Percentiles rank a stretch among this genome's conserved stretches.
Evolutionary conservation across 1,139 yeast genomes (phyloP).

Genomic region (Zygoascus meyerae): DNA sequence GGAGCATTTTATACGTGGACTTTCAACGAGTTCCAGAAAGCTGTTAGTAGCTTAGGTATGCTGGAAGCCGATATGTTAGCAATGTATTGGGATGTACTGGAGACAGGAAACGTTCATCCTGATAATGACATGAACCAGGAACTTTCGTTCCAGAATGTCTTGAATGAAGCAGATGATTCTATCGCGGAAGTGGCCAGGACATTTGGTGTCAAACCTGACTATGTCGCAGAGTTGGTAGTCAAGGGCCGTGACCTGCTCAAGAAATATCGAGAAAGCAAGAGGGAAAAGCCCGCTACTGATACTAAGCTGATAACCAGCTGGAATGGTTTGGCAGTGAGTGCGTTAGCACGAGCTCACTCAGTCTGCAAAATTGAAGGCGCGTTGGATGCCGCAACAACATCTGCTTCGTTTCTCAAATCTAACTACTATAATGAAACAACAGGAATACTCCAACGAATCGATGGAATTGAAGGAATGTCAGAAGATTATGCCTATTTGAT

Average conservation of each 20-base stretch:
- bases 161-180: conserved; percentile 20
- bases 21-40: conserved; percentile 31
- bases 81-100: conserved; percentile 34
- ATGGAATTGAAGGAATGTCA: conserved; percentile 26
- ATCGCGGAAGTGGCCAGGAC: conserved; percentile 29
- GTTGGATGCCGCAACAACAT: conserved; percentile 25
- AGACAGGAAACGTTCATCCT: conserved; percentile 35
- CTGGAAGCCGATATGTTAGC: conserved; percentile 35
- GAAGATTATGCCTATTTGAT: conserved; percentile 37
- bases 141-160: conserved; percentile 31
- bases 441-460: conserved; percentile 21
- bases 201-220: conserved; percentile 29
- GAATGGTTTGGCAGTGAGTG: conserved; percentile 36
- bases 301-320: conserved; percentile 33
- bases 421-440: conserved; percentile 23
- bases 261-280: conserved; percentile 25
- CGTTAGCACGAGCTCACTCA: conserved; percentile 31
- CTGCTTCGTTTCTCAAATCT: conserved; percentile 26
- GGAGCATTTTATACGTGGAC: conserved; percentile 39
- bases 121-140: conserved; percentile 33
- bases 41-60: conserved; percentile 22
- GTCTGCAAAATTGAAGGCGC: conserved; percentile 21
- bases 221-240: conserved; percentile 23
- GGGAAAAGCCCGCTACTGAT: conserved; percentile 32
- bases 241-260: conserved; percentile 23